Evolutionary conservation across 441 rosid genomes (phyloP).

Genomic region (Monsonia emarginata): DNA sequence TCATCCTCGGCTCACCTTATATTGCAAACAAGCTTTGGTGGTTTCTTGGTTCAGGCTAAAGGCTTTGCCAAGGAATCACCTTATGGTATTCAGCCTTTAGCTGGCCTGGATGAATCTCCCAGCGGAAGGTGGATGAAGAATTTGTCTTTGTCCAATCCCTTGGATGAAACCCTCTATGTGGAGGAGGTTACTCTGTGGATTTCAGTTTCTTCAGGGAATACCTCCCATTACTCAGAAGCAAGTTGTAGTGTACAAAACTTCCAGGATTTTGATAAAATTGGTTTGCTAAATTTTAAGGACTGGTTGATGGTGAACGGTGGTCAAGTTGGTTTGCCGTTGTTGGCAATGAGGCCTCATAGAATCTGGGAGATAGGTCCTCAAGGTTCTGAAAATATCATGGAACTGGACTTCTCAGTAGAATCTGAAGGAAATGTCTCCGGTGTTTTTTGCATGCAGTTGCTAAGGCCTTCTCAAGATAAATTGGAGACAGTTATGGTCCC

Average conservation of each 20-base stretch:
- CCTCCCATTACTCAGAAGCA: slow-evolving; percentile 41
- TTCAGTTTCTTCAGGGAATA: slow-evolving; percentile 42
- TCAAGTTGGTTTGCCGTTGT: slow-evolving; percentile 29
- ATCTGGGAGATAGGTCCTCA: slow-evolving; percentile 48
- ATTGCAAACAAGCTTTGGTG: slow-evolving; percentile 61
- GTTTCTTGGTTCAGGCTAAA: slow-evolving; percentile 53
- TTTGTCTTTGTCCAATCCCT: slow-evolving; percentile 56
- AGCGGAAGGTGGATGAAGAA: slow-evolving; percentile 39
- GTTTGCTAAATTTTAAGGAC: slow-evolving; percentile 28
- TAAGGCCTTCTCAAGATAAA: slow-evolving; percentile 35
- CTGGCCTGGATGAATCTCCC: slow-evolving; percentile 27
- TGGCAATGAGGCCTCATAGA: slow-evolving; percentile 40
- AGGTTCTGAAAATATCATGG: slow-evolving; percentile 32
- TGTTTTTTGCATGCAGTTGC: slow-evolving; percentile 41
- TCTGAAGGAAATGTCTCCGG: slow-evolving; percentile 40
- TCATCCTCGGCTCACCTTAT: slow-evolving; percentile 47
- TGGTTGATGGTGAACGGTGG: slow-evolving; percentile 43
- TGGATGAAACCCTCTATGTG: slow-evolving; percentile 40
- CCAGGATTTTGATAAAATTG: slow-evolving; percentile 22
- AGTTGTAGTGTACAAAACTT: slow-evolving; percentile 32
- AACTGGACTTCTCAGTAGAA: slow-evolving; percentile 43
- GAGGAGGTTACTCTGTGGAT: slow-evolving; percentile 48
- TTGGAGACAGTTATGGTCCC: slow-evolving; percentile 45
- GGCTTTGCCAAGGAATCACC: slow-evolving; percentile 52
- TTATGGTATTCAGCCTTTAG: slow-evolving; percentile 38